Base-by-base conservation (phyloP, 352 stramenopile genomes). In the Phytophthora kernoviae region DNA sequence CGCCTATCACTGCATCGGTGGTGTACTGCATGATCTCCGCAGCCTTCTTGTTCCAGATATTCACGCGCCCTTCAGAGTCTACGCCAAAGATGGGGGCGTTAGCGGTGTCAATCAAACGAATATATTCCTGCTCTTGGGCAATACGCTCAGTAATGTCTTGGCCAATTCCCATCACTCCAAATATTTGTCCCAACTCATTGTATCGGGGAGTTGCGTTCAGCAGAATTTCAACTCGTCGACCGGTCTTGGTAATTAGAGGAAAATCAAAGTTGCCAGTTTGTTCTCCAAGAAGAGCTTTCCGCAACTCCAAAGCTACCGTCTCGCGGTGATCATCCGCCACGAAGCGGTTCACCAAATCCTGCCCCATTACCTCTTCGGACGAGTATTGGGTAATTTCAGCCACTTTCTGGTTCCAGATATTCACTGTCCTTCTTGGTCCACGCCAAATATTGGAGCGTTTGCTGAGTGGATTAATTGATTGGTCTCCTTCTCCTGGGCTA, bases 1-100 rank as follows among this genome's bases (percentile, higher is more conserved):
- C 61, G 9, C 81, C 88, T 51, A 96, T 80, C 12, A 93, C 88
- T 60, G 95, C 88, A 30, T 91, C 61, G 11, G 73, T 82, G 4
- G 67, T 75, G 58, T 92, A 96, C 49, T 93, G 88, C 22, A 85
- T 96, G 26, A 87, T 84, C 11, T 85, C 86, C 5, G 79, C 75
- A 26, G 81, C 86, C 54, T 93, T 94, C n/a, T 91, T 77, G 65
- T 97, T 91, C 82, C 82, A 91, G 47, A 89, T 87, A 40, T 88
- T 92, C n/a, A 90, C 75, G 2, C 62, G 53, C 0, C 80, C 79
- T 15, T 94, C 65, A 1, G 53, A 63, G 41, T 95, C 84, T 14
- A 93, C 76, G 20, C 83, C 86, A 43, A 95, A 91, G 8, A 74
- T 80, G 9, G 64, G 70, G 33, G 55, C 65, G 26, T 72, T 80